Evolutionary conservation across 768 basidiomycete species (phyloP).

Genomic region (Tylopilus intermedius): DNA sequence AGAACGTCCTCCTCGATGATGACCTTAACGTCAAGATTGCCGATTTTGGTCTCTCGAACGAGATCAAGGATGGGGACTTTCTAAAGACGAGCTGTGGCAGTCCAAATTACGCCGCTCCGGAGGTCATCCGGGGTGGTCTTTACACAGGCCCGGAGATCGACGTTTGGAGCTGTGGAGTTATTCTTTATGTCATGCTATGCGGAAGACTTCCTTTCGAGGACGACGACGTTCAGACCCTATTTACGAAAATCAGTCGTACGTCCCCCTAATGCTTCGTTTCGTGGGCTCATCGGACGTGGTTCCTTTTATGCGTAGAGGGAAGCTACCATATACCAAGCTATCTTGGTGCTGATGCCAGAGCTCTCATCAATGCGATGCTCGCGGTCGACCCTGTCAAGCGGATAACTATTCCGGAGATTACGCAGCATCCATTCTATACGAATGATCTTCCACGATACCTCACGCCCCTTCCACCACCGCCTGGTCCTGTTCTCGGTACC

Average conservation of each 20-base stretch:
- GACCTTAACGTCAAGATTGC: conserved; percentile 93
- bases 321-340: conserved; percentile 80
- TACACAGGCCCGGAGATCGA: conserved; percentile 99
- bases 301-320: conserved; percentile 54
- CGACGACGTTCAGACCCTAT: conserved; percentile 87
- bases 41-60: conserved; percentile 96
- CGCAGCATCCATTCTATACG: conserved; percentile 86
- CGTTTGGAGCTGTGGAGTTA: conserved; percentile 98
- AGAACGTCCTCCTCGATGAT: conserved; percentile 86
- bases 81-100: conserved; percentile 96
- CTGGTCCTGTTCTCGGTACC: conserved; percentile 71
- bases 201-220: conserved; percentile 96
- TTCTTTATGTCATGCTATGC: conserved; percentile 96
- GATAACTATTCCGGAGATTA: conserved; percentile 89
- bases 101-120: conserved; percentile 98
- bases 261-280: conserved; percentile 3
- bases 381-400: conserved; percentile 92
- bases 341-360: conserved; percentile 71
- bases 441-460: conserved; percentile 84
- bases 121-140: conserved; percentile 91
- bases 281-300: neutral
- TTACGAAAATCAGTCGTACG: conserved; percentile 90
- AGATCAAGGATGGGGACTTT: conserved; percentile 95
- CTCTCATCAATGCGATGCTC: conserved; percentile 84
- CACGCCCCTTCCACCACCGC: conserved; percentile 70